Percentiles rank a stretch among this genome's conserved stretches.
These are phyloP conservation scores for Crepidotus variabilis DNA, from an alignment of 768 basidiomycete genomes.

Conservation along the genomic window DNA sequence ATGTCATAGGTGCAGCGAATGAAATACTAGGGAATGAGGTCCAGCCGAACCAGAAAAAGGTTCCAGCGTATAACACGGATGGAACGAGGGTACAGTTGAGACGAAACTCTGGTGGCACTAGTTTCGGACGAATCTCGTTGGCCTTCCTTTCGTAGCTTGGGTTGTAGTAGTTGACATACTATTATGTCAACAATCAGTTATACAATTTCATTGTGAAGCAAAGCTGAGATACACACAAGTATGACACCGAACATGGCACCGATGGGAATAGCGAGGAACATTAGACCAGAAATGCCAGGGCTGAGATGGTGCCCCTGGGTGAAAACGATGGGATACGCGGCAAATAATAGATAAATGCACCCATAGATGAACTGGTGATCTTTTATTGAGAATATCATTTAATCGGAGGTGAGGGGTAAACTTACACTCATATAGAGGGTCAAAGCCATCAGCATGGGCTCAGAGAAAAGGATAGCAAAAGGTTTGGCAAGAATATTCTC, in stretches of 20 bases:
- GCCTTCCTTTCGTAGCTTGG: constrained; percentile 44
- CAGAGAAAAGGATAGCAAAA: constrained; percentile 58
- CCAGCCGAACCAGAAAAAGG: constrained; percentile 73
- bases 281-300: constrained; percentile 51
- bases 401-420: neutral
- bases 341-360: constrained; percentile 56
- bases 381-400: neutral
- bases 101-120: constrained; percentile 59
- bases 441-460: constrained; percentile 64
- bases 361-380: constrained; percentile 55
- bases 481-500: constrained; percentile 52
- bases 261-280: constrained; percentile 57
- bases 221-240: constrained; percentile 29
- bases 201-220: neutral
- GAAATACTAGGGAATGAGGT: constrained; percentile 50
- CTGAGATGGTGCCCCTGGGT: constrained; percentile 48
- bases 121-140: constrained; percentile 39
- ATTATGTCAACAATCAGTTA: neutral
- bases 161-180: constrained; percentile 48
- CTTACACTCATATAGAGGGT: constrained; percentile 59
- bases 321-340: constrained; percentile 61
- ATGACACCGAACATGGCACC: constrained; percentile 44
- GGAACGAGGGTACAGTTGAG: constrained; percentile 23
- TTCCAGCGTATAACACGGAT: constrained; percentile 43
- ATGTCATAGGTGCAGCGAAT: constrained; percentile 49